Percentiles rank a stretch among this genome's conserved stretches.
These are phyloP conservation scores for Lepidium sativum DNA, from an alignment of 345 rosid species.

Conservation along the genomic window DNA sequence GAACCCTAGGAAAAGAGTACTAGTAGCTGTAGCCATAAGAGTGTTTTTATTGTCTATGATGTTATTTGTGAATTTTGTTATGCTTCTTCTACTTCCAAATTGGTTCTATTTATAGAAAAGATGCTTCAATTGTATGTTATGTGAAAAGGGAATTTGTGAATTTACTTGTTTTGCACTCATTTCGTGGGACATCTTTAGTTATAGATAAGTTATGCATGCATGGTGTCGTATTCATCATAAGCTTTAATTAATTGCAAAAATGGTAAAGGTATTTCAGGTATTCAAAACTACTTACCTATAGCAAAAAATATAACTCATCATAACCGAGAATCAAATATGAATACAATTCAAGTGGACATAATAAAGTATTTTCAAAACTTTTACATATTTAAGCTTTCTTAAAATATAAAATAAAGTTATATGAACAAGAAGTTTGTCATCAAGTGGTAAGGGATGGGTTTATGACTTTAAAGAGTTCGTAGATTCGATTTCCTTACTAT, in stretches of 20 bases:
- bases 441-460: no score
- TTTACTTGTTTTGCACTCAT: constrained; percentile 18
- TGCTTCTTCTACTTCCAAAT: not conserved
- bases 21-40: not conserved
- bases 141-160: not conserved
- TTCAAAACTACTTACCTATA: not conserved
- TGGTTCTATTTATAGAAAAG: constrained; percentile 19
- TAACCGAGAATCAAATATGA: not conserved
- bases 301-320: not conserved
- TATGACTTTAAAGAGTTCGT: no score
- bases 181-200: constrained; percentile 8
- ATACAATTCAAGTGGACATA: not conserved
- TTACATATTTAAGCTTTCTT: no score
- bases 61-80: not conserved
- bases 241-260: not conserved
- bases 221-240: not conserved
- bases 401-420: no score
- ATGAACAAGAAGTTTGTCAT: no score
- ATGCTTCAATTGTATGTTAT: not conserved
- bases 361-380: no score
- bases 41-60: not conserved
- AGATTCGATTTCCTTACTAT: no score
- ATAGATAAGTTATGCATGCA: not conserved
- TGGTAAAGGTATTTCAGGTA: not conserved
- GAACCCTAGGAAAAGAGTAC: constrained; percentile 12